Conservation (phyloP, 208 protist species). For the Acanthamoeba triangularis region DNA sequence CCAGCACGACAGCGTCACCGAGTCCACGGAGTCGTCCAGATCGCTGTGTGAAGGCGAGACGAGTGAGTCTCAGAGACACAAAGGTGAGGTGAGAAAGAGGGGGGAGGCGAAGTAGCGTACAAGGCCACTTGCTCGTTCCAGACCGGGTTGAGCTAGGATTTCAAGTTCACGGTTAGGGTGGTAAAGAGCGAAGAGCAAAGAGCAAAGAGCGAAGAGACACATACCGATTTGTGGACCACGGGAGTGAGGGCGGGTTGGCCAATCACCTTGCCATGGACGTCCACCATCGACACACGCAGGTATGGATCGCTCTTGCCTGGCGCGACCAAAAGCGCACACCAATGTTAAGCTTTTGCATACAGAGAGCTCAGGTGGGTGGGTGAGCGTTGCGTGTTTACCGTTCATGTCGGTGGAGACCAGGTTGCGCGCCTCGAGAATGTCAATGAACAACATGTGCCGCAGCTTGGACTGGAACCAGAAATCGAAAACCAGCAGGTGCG, state of each 20-base stretch:
- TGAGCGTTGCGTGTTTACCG: background rate
- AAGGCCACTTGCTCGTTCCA: slow-evolving; percentile 7
- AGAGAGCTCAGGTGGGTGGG: background rate
- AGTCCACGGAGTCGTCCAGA: background rate
- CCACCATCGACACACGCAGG: background rate
- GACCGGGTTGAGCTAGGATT: slow-evolving; percentile 6
- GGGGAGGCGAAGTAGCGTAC: background rate
- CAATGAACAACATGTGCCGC: background rate
- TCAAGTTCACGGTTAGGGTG: background rate
- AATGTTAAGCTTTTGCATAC: background rate
- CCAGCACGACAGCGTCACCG: slow-evolving; percentile 47
- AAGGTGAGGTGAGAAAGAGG: background rate
- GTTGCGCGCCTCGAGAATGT: slow-evolving; percentile 18
- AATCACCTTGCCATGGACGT: background rate
- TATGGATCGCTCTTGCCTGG: slow-evolving; percentile 25
- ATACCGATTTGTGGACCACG: background rate
- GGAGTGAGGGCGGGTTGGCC: background rate
- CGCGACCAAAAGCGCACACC: too few relatives aligned
- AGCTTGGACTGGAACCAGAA: background rate
- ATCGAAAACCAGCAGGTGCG: too few relatives aligned
- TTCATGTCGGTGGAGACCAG: slow-evolving; percentile 40
- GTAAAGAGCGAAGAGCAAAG: too few relatives aligned
- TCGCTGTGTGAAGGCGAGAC: background rate
- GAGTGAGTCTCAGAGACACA: background rate
- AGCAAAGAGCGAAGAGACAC: too few relatives aligned